A percentile compares a stretch with the other conserved stretches of the same genome.
Evolutionary conservation across 2,329 filamentous ascomycete species (phyloP).

Genomic region (Hypoxylon sp.): DNA sequence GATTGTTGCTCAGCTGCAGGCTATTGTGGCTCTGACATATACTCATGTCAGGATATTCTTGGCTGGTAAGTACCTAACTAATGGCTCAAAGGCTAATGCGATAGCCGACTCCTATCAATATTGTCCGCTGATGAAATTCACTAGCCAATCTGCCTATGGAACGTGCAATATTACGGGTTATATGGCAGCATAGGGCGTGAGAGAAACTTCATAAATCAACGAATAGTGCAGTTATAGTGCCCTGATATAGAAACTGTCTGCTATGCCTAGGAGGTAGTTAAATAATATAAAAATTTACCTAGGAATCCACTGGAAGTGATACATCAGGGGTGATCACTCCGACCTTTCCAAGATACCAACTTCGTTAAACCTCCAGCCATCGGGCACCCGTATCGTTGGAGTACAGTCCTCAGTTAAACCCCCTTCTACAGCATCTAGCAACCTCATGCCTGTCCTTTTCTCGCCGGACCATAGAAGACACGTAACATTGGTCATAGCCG

Average conservation of each 20-base stretch:
- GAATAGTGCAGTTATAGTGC: too few species aligned
- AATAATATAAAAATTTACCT: too few species aligned
- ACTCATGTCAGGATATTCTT: conserved; percentile 10
- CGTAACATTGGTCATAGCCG: not conserved
- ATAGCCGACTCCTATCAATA: too few species aligned
- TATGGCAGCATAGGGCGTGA: not conserved
- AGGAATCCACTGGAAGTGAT: not conserved
- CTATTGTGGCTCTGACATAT: conserved; percentile 6
- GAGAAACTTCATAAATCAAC: too few species aligned
- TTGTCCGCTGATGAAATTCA: not conserved
- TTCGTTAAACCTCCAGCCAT: conserved; percentile 8
- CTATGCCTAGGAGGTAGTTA: too few species aligned
- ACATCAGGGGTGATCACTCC: not conserved
- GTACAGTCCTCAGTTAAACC: conserved; percentile 17
- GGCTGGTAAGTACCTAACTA: conserved; percentile 15
- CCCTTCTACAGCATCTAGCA: conserved; percentile 27
- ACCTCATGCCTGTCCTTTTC: conserved; percentile 8
- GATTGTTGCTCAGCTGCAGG: conserved; percentile 17
- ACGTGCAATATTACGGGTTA: not conserved
- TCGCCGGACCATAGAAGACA: conserved; percentile 25
- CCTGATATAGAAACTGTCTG: too few species aligned
- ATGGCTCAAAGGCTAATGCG: not conserved
- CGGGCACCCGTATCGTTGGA: conserved; percentile 9
- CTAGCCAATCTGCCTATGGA: conserved; percentile 1
- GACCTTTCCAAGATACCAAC: not conserved